Conservation (phyloP, 1,139 yeast species). For the Saccharomyces hybrid region DNA sequence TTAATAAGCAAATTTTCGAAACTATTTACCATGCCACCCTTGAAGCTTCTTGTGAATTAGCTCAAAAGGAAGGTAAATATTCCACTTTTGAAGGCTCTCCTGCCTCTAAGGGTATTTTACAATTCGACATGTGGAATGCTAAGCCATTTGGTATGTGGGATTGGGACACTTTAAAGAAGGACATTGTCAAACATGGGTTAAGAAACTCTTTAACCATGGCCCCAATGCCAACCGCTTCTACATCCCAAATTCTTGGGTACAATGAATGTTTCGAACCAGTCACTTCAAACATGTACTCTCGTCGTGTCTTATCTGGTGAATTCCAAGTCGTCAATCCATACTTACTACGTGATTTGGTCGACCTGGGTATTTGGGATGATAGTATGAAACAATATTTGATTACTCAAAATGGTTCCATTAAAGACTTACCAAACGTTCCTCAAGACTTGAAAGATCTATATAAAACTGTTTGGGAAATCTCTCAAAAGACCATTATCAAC, state of each 20-base stretch:
- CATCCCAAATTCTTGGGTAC: constrained; percentile 82
- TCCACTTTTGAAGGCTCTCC: constrained; percentile 71
- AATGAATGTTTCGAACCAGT: constrained; percentile 90
- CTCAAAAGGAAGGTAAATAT: constrained; percentile 58
- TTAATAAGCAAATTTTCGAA: constrained; percentile 77
- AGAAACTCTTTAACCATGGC: constrained; percentile 81
- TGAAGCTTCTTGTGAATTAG: constrained; percentile 72
- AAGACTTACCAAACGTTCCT: constrained; percentile 69
- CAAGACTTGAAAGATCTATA: constrained; percentile 67
- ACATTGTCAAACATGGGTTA: constrained; percentile 55
- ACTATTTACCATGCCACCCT: constrained; percentile 84
- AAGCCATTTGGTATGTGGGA: constrained; percentile 58
- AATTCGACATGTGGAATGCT: constrained; percentile 73
- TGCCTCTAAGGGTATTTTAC: constrained; percentile 69
- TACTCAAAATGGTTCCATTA: constrained; percentile 79
- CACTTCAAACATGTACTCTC: constrained; percentile 78
- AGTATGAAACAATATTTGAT: constrained; percentile 75
- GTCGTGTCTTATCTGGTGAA: constrained; percentile 84
- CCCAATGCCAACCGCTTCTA: constrained; percentile 93
- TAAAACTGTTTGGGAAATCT: constrained; percentile 94
- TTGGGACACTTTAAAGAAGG: constrained; percentile 64
- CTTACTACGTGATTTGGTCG: constrained; percentile 71
- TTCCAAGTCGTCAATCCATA: constrained; percentile 84
- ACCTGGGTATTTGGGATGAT: constrained; percentile 75
- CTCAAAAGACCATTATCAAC: constrained; percentile 81